phyloP scores from a whole-genome alignment of 345 rosid species.

The Lenwebbia sp. region DNA sequence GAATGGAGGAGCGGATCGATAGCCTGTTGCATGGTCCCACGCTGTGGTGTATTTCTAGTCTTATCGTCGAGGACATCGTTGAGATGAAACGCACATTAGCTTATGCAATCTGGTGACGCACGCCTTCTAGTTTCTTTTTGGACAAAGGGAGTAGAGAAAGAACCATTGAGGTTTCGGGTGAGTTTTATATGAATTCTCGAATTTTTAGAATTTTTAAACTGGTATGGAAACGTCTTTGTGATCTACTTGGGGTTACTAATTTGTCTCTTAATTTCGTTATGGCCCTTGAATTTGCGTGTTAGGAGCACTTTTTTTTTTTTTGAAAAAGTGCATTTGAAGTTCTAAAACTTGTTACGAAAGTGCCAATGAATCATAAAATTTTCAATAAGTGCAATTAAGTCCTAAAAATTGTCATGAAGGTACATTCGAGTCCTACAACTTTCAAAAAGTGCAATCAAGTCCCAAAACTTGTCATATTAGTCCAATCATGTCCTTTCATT shows the following conservation, averaged over 20 bases:
- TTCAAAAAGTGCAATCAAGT: too few relatives aligned
- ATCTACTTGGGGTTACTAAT: not conserved
- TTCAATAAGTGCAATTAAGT: too few relatives aligned
- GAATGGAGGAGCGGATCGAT: not conserved
- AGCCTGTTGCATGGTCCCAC: not conserved
- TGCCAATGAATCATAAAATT: too few relatives aligned
- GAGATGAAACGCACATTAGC: not conserved
- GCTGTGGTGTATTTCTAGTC: not conserved
- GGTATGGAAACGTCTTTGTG: fast-evolving
- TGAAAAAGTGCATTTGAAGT: too few relatives aligned
- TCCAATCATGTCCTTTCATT: too few relatives aligned
- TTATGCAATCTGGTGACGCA: not conserved
- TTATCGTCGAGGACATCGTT: not conserved
- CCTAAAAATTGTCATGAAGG: too few relatives aligned
- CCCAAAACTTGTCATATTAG: too few relatives aligned
- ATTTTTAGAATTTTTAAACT: not conserved
- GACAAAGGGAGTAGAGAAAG: not conserved
- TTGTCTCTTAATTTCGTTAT: not conserved
- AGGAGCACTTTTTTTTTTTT: not conserved
- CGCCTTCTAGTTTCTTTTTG: not conserved
- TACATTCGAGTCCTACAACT: too few relatives aligned
- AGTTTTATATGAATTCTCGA: not conserved
- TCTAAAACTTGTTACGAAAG: too few relatives aligned
- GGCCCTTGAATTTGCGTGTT: not conserved
- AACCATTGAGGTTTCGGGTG: not conserved